phyloP scores from a whole-genome alignment of 2,329 filamentous ascomycete species.

The Colletotrichum brevisporum region DNA sequence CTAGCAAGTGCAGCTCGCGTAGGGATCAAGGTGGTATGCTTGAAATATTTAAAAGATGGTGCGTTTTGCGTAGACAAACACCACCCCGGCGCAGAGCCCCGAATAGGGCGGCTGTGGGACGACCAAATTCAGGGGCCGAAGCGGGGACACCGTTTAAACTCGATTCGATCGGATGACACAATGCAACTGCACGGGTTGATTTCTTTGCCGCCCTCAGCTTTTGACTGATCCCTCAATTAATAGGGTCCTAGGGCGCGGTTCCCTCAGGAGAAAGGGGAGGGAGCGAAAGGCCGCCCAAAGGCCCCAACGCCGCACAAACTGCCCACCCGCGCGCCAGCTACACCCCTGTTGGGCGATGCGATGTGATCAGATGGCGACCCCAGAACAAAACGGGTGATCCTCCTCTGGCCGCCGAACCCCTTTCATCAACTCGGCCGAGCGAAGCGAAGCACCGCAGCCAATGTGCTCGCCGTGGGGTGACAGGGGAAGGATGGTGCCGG shows the following conservation, averaged over 20 bases:
- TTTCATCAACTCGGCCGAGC: constrained; percentile 23
- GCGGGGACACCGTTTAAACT: constrained; percentile 19
- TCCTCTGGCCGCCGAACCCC: constrained; percentile 4
- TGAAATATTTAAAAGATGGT: constrained; percentile 19
- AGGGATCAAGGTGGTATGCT: constrained; percentile 26
- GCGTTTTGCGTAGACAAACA: constrained; percentile 30
- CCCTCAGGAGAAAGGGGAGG: constrained; percentile 7
- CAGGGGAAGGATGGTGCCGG: constrained; percentile 23
- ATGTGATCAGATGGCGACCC: neutral
- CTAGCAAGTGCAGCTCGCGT: neutral
- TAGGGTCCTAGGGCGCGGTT: too few relatives aligned
- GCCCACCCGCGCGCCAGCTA: constrained; percentile 20
- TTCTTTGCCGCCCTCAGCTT: constrained; percentile 4
- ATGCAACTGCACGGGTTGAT: constrained; percentile 12
- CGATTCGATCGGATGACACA: constrained; percentile 28
- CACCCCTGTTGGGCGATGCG: neutral
- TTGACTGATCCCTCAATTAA: too few relatives aligned
- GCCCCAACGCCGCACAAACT: neutral
- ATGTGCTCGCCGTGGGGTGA: neutral
- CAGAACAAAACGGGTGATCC: constrained; percentile 26
- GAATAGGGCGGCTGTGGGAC: neutral
- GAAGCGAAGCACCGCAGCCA: constrained; percentile 16
- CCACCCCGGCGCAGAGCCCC: constrained; percentile 2
- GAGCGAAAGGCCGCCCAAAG: neutral
- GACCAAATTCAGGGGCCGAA: constrained; percentile 22